Evolutionary conservation across 106 monocot species (phyloP), one percentile per base, ranked within the genome.

Genomic region (Dioscorea alata): DNA sequence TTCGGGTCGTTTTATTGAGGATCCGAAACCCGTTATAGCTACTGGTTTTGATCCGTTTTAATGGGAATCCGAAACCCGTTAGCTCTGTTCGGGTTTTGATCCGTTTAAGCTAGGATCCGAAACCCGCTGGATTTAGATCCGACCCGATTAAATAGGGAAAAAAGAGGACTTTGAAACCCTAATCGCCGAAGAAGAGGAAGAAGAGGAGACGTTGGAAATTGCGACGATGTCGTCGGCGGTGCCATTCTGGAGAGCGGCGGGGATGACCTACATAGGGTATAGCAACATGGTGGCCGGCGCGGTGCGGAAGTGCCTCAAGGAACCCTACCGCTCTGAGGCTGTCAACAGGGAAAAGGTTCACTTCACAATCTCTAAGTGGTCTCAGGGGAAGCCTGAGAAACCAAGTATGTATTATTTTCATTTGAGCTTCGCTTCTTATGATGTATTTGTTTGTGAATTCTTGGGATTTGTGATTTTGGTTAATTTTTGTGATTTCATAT

Each of bases 261-360:
- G 94, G 48, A 91, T 95, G 94, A 91, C 90, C 9, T 95, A 95
- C 91, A 91, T 95, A 73, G 79, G 76, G 72, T 95, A 95, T 77
- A 91, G 91, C 76, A 95, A 95, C 83, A 88, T 95, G 77, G 91
- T 90, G 73, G 94, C 94, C 6, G 81, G 85, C 18, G 85, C 91
- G 7, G 83, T 95, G 23, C 87, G 94, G 22, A 59, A 54, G 68
- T 95, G 94, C 86, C 85, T 95, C 77, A 95, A 95, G 83, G 90
- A 95, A 74, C 94, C 94, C 53, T 76, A 77, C 88, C 91, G 76
- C 81, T 70, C 85, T 51, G 91, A 95, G 64, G 85, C 85, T 57
- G 74, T 77, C n/a, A 57, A 81, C 67, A 83, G 94, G 67, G 94
- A 95, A 79, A 95, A 95, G 81, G 94, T 95, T 49, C 94, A 95